Evolutionary conservation across 2,329 filamentous ascomycete genomes (phyloP), one percentile per base, ranked within the genome.

Genomic region (Aspergillus bombycis): DNA sequence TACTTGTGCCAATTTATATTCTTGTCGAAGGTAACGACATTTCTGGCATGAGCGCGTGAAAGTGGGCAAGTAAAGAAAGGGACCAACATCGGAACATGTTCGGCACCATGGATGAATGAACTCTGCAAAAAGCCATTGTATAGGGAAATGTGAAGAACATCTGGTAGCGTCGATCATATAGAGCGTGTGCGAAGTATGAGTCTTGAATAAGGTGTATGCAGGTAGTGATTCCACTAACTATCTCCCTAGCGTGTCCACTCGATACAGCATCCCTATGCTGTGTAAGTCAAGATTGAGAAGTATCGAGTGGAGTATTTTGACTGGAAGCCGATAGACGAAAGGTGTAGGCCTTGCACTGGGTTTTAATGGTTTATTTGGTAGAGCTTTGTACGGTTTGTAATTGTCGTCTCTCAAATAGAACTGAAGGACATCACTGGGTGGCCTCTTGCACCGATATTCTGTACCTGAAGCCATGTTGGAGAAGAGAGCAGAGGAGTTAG

Each of bases 91-190:
- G 5, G 19, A 2, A 32, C 64, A 66, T 30, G 57, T 58, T 4
- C 59, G 55, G 32, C 59, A 64, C 56, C 57, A 43, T 21, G 64
- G 62, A 23, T 52, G 52, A 32, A 57, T 60, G 23, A 62, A 50
- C 53, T 64, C 64, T 19, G 21, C n/a, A 32, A 56, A 59, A 14
- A 66, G 45, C 45, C 53, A 54, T 14, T 36, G 26, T 7, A 64
- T 58, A 41, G 60, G 23, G 36, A 63, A 61, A 46, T 57, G 38
- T 23, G 52, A 36, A 21, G 62, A 26, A 21, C 41, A 60, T 11
- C 57, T 54, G n/a, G 43, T 48, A 4, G 23, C n/a, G n/a, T 59
- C 16, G 50, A 64, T 57, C 10, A 60, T 8, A 32, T 36, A 21
- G 12, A 64, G 34, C 10, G 50, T 52, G 36, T 60, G 2, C 21